Base-by-base conservation (phyloP, 2,329 filamentous ascomycete genomes). In the Aphanoascus verrucosus region DNA sequence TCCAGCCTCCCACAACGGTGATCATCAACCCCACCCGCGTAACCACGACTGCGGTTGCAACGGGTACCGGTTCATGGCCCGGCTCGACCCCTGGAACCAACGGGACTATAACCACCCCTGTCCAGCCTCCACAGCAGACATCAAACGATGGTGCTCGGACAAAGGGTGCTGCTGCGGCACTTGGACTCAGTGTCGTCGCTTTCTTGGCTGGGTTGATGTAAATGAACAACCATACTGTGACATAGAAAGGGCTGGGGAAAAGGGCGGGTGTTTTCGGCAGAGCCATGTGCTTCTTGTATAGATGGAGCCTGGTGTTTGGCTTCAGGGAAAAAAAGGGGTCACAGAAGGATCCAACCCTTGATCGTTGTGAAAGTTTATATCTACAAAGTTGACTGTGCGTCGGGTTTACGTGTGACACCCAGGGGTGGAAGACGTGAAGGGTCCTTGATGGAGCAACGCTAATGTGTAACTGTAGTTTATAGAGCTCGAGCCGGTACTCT, bases 41-140 rank as follows among this genome's bases (percentile, higher is more conserved):
- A 28, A 28, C 23, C 23, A 28, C 23, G 7, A 28, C 23, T 28
- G 23, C 7, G 7, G 7, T 7, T 7, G 23, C 20, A 19, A 41
- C 44, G 3, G 44, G 34, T 2, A 42, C 44, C 11, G 51, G 51
- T 15, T 48, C 51, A 15, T 47, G 44, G 35, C 43, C 51, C 11
- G 35, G 43, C 51, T 11, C 51, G 20, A 41, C 51, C n/a, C 28
- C 35, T 15, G 51, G 37, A 42, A 12, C 23, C 1, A 53, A 53
- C 19, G 51, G 19, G 8, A 53, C 51, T 12, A 28, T 53, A 8
- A 50, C 46, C 38, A 50, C 40, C 2, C 45, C 52, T 1, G 8
- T 28, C 37, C 37, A 11, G 23, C 40, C 52, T 6, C 44, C 52
- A 28, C 45, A 54, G 34, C 52, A 54, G 41, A 54, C 52, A 4